A percentile compares a stretch with the other conserved stretches of the same genome.
Conservation (phyloP, 2,329 filamentous ascomycete species). For the Thielaviopsis populi region DNA sequence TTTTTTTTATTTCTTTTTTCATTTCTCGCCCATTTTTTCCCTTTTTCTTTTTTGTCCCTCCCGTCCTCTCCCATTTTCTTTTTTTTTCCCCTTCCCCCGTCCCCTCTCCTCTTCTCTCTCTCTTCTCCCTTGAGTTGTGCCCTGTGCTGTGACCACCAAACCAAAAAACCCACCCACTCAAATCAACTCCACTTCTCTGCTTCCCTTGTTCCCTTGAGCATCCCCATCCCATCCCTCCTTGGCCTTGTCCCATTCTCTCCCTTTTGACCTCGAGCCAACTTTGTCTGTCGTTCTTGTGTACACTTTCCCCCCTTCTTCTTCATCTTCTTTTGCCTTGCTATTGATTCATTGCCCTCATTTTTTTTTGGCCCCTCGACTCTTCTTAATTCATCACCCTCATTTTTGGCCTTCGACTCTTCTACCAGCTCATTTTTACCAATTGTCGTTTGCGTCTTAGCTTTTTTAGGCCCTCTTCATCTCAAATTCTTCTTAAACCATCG, state of each 20-base stretch:
- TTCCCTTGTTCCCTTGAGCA: constrained; percentile 5
- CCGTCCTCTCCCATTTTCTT: too few relatives aligned
- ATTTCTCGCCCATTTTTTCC: neutral
- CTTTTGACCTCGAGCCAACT: constrained; percentile 5
- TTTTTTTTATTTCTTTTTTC: neutral
- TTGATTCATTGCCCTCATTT: neutral
- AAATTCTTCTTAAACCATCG: neutral
- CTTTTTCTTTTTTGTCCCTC: neutral
- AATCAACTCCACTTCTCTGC: constrained; percentile 5
- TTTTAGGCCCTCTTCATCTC: constrained; percentile 1
- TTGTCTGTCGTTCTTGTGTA: constrained; percentile 7
- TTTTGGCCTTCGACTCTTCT: neutral
- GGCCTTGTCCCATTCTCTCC: neutral
- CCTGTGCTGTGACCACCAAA: constrained; percentile 5
- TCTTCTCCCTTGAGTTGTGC: neutral
- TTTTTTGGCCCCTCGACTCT: neutral
- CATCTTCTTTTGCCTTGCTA: neutral
- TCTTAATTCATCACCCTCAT: neutral
- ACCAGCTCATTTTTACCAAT: constrained; percentile 1
- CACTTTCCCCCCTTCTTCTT: neutral
- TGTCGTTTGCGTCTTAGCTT: neutral
- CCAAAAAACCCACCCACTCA: neutral
- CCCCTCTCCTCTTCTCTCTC: neutral
- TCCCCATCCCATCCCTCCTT: neutral
- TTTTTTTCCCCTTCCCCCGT: neutral